Conservation (phyloP, 768 basidiomycete genomes). For the Suillus fuscotomentosus region DNA sequence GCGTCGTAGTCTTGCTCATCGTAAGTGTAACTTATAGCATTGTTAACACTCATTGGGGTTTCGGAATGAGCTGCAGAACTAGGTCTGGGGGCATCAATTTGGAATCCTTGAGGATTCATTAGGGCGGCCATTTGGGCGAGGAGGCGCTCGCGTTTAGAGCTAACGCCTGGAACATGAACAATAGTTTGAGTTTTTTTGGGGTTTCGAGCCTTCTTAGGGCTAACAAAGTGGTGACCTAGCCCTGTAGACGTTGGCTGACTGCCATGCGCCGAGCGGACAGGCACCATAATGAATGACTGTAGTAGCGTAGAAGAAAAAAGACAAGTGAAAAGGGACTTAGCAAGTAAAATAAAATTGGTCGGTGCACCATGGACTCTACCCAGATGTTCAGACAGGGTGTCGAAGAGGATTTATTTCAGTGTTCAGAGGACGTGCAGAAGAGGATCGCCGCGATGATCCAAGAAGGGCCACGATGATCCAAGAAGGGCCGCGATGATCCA, state of each 20-base stretch:
- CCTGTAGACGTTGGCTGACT: constrained; percentile 4
- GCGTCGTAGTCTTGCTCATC: not conserved
- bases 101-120: not conserved
- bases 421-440: too few species aligned
- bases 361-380: too few species aligned
- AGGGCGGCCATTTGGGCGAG: not conserved
- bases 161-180: not conserved
- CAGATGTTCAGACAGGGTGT: too few species aligned
- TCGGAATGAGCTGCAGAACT: not conserved
- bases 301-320: not conserved
- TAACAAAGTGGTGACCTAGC: constrained; percentile 16
- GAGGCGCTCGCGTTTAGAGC: not conserved
- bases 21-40: not conserved
- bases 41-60: not conserved
- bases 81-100: not conserved
- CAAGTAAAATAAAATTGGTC: too few species aligned
- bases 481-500: too few species aligned
- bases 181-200: constrained; percentile 7
- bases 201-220: constrained; percentile 15
- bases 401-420: too few species aligned
- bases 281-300: not conserved
- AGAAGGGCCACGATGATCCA: too few species aligned
- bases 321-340: not conserved
- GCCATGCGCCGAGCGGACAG: not conserved
- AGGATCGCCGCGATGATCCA: too few species aligned